Conservation (phyloP, 2,329 filamentous ascomycete genomes). For the Zymoseptoria crescenta region DNA sequence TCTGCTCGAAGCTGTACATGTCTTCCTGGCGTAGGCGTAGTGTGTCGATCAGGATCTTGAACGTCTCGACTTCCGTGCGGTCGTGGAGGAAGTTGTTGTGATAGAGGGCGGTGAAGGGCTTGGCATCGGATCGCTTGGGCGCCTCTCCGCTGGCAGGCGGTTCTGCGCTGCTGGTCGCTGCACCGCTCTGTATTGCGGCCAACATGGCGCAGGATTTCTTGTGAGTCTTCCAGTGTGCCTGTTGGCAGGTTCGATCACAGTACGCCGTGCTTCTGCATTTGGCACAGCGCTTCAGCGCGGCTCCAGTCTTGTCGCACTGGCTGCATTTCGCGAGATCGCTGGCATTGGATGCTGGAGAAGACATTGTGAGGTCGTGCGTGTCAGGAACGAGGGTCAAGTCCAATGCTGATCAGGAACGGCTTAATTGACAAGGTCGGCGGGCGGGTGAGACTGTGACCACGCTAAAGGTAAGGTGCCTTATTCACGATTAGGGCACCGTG, state of each 20-base stretch:
- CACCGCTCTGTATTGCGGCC: neutral
- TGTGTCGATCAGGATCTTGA: slow-evolving; percentile 19
- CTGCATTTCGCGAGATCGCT: neutral
- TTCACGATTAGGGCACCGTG: too few relatives aligned
- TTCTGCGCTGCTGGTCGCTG: neutral
- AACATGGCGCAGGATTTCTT: slow-evolving; percentile 25
- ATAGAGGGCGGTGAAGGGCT: slow-evolving; percentile 12
- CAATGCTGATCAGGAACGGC: too few relatives aligned
- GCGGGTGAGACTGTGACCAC: too few relatives aligned
- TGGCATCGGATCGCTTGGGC: neutral
- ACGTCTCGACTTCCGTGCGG: slow-evolving; percentile 13
- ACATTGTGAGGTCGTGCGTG: neutral
- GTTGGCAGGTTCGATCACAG: slow-evolving; percentile 30
- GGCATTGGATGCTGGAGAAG: neutral
- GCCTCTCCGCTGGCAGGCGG: neutral
- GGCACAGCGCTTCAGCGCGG: slow-evolving; percentile 17
- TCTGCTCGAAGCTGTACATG: too few relatives aligned
- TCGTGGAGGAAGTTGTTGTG: slow-evolving; percentile 18
- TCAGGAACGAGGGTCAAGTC: too few relatives aligned
- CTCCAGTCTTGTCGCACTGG: slow-evolving; percentile 17
- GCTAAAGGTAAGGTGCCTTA: too few relatives aligned
- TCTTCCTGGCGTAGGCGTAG: slow-evolving; percentile 17
- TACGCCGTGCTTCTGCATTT: slow-evolving; percentile 27
- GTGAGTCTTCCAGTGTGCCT: slow-evolving; percentile 28
- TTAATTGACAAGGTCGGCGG: too few relatives aligned